Conservation (phyloP, 805 yeast genomes). For the Osmozyma mogii region DNA sequence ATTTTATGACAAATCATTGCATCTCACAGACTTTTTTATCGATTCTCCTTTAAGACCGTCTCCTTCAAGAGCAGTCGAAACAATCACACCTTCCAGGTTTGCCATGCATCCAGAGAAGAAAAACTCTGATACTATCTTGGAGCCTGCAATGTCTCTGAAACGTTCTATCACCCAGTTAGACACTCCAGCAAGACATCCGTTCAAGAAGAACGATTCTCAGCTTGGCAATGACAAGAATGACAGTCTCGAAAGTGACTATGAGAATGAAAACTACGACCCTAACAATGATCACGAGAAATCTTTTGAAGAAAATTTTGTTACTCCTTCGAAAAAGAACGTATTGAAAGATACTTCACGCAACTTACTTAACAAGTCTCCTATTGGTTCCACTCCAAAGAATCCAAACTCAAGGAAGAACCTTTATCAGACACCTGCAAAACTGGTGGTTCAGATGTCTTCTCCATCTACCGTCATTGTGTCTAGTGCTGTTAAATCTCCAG, state of each 20-base stretch:
- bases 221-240: constrained; percentile 3
- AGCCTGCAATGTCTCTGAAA: constrained; percentile 24
- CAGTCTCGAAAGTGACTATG: constrained; percentile 9
- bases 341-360: constrained; percentile 17
- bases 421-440: constrained; percentile 29
- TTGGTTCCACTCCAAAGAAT: constrained; percentile 5
- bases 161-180: constrained; percentile 29
- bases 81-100: constrained; percentile 36
- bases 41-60: constrained; percentile 35
- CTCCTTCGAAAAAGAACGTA: constrained; percentile 25
- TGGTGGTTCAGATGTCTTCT: constrained; percentile 19
- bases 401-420: too few relatives aligned
- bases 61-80: constrained; percentile 27
- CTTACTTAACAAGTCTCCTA: constrained; percentile 10
- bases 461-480: constrained; percentile 37
- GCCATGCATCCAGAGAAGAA: constrained; percentile 16
- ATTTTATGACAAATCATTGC: constrained; percentile 34
- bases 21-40: constrained; percentile 35
- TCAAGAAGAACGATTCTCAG: constrained; percentile 21
- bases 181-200: constrained; percentile 31
- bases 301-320: constrained; percentile 15
- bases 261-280: constrained; percentile 6
- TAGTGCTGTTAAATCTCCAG: constrained; percentile 19
- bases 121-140: constrained; percentile 7
- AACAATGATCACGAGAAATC: constrained; percentile 12